Base-by-base conservation (phyloP, 768 basidiomycete species). In the Kwoniella dejecticola region DNA sequence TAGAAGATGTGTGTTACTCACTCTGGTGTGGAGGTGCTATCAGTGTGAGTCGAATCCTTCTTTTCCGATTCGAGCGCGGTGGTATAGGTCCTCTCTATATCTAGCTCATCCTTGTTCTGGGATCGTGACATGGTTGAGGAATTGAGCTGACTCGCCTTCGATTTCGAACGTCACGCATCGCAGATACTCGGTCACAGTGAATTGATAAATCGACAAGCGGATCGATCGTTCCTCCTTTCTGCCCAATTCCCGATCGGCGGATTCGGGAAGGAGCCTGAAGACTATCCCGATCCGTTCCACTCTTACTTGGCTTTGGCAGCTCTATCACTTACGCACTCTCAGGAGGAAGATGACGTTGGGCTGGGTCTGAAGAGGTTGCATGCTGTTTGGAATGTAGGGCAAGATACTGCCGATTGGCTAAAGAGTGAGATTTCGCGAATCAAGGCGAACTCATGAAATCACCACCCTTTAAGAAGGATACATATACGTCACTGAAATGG, bases 211-310 rank as follows among this genome's bases (percentile, higher is more conserved):
- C 76, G 81, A 6, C 64, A 73, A 19, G 81, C 84, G 0, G 83
- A 93, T 48, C 82, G 83, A 2, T 67, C 74, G 1, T 97, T 91
- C 72, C 79, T 97, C 11, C 82, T 85, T 0, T 72, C 76, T 0
- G 93, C 92, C 68, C 95, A 97, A 77, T 93, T 88, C 79, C 88
- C 86, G 52, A 89, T 86, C 60, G 95, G 95, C 0, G 95, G 95
- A 0, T 88, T 98, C 52, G 84, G 88, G 0, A 96, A 97, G 72
- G 85, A 86, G 0, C 89, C 90, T 0, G 87, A 85, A 17, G 89
- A 90, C 64, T 82, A 82, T 65, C 87, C 94, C 89, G 95, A 99
- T 81, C 92, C 95, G 0, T 95, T 91, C 72, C 95, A 99, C 70
- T 96, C 94, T 0, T 98, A 97, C 76, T 82, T 97, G 29, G 86